Conservation (phyloP, 331 rosid genomes). For the Quercus lobata region DNA sequence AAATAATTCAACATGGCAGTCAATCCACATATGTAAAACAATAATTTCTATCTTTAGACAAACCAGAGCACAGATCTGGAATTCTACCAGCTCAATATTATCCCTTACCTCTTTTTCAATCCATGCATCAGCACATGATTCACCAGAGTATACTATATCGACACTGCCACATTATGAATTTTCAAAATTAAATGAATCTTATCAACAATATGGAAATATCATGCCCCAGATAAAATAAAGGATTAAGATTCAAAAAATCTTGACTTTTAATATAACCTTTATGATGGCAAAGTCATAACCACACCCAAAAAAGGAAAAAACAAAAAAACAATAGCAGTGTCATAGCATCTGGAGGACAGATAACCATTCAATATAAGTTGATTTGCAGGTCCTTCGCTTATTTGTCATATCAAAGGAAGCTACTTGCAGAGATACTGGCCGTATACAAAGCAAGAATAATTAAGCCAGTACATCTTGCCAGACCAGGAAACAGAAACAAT, state of each 20-base stretch:
- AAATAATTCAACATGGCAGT: background rate
- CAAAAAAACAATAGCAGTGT: too few relatives aligned
- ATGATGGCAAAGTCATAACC: too few relatives aligned
- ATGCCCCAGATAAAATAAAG: background rate
- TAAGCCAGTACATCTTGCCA: too few relatives aligned
- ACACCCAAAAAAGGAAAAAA: too few relatives aligned
- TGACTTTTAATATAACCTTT: background rate
- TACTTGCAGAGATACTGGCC: too few relatives aligned
- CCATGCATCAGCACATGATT: constrained; percentile 93
- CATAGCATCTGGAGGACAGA: too few relatives aligned
- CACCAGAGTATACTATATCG: constrained; percentile 71
- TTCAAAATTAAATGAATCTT: constrained; percentile 18
- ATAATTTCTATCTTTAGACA: background rate
- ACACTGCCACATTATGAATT: constrained; percentile 57
- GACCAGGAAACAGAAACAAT: too few relatives aligned
- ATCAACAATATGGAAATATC: background rate
- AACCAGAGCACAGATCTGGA: background rate
- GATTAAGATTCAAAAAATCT: background rate
- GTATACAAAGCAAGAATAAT: too few relatives aligned
- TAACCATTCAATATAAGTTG: too few relatives aligned
- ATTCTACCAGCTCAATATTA: constrained; percentile 9
- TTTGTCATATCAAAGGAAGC: too few relatives aligned
- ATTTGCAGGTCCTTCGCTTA: too few relatives aligned
- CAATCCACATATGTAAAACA: background rate
- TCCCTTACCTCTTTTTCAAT: constrained; percentile 86